Conservation (phyloP, 371 early-diverging fungal genomes). For the Circinella umbellata region DNA sequence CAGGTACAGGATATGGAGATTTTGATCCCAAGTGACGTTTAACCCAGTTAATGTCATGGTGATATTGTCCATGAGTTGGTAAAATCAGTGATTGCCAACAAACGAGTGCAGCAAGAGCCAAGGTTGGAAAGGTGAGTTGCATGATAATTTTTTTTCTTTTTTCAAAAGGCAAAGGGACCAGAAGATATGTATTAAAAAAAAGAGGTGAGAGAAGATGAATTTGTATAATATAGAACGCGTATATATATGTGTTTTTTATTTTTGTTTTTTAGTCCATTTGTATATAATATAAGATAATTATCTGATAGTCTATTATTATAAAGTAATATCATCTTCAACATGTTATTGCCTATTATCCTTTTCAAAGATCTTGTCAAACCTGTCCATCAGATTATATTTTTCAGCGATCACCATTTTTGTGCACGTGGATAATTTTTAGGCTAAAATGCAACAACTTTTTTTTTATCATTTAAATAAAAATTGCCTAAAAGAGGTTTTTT, state of each 20-base stretch:
- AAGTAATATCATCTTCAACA: not conserved
- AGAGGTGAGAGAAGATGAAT: not conserved
- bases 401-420: not conserved
- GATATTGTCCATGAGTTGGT: constrained; percentile 5
- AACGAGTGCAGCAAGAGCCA: constrained; percentile 9
- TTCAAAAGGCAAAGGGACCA: not conserved
- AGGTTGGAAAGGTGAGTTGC: constrained; percentile 3
- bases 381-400: too few relatives aligned
- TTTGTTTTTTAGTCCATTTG: not conserved
- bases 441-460: not conserved
- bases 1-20: constrained; percentile 5
- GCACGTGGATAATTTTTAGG: not conserved
- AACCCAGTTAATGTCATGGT: constrained; percentile 13
- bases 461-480: too few relatives aligned
- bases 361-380: constrained; percentile 7
- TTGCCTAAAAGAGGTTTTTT: too few relatives aligned
- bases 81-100: not conserved
- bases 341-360: not conserved
- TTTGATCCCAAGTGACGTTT: constrained; percentile 10
- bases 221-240: not conserved
- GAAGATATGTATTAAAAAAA: too few relatives aligned
- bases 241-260: too few relatives aligned
- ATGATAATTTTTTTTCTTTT: not conserved
- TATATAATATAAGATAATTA: not conserved
- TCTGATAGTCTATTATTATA: not conserved